Base-by-base conservation (phyloP, 495 filamentous ascomycete genomes). In the Aspergillus diversus region DNA sequence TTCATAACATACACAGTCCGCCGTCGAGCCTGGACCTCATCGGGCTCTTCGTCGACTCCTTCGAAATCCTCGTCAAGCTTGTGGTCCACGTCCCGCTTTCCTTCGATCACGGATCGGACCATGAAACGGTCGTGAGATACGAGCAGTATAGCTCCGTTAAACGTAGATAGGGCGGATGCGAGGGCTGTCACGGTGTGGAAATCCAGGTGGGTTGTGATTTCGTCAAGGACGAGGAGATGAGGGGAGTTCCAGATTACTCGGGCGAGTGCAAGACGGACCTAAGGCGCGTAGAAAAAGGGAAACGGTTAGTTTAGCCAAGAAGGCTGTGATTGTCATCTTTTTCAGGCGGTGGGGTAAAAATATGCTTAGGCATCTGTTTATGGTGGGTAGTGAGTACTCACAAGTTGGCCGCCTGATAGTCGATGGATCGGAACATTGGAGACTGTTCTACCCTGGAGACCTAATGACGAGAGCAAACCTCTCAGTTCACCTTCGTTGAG, bases 151-250 rank as follows among this genome's bases (percentile, higher is more conserved):
- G 90, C 90, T 0, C 91, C 91, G 34, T 84, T 81, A 78, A 88
- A 94, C 0, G 69, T 77, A 6, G 82, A 76, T 63, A 96, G 73
- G 11, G 87, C 89, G 37, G 82, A 80, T 4, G 85, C 81, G 46
- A 96, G 77, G 5, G 89, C 90, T 7, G 80, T 81, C 33, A 93
- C 89, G 4, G 89, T 91, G 71, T 92, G 81, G 65, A 87, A 88
- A 66, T 96, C 91, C 39, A 96, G 75, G 77, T 94, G 91, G n/a
- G 91, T 96, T 9, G 90, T 94, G 16, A 89, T 87, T 71, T 96
- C 91, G 68, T 96, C 91, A 8, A 96, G 83, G 13, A 96, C 82
- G 27, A 96, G 82, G 31, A 90, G 78, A 33, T 92, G 90, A 50
- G 91, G 91, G 11, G 81, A 76, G 43, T 74, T 77, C 84, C 87